phyloP scores from a whole-genome alignment of 2,329 filamentous ascomycete genomes.

The Ramularia endophylla region DNA sequence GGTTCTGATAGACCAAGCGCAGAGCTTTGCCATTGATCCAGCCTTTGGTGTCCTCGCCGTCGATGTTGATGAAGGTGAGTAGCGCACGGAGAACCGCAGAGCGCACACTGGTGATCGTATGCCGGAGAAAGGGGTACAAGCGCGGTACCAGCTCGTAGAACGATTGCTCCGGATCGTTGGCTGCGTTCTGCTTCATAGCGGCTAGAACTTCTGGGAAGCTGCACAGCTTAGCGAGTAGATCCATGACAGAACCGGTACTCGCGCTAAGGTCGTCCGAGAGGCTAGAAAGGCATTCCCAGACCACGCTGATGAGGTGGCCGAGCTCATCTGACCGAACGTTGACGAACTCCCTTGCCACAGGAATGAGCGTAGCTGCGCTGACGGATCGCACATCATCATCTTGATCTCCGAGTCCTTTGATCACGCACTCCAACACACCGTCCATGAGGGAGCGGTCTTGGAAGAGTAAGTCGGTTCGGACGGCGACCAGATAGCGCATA shows the following conservation, averaged over 20 bases:
- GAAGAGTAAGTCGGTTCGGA: constrained; percentile 85
- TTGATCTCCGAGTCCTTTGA: constrained; percentile 84
- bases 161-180: constrained; percentile 75
- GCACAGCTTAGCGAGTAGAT: constrained; percentile 90
- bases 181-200: constrained; percentile 87
- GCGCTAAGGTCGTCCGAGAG: constrained; percentile 96
- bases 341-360: constrained; percentile 93
- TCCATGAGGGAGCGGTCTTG: constrained; percentile 82
- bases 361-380: constrained; percentile 93
- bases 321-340: constrained; percentile 72
- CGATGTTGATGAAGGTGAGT: constrained; percentile 85
- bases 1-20: constrained; percentile 87
- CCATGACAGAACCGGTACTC: constrained; percentile 98
- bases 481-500: constrained; percentile 87
- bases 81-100: constrained; percentile 88
- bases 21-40: constrained; percentile 91
- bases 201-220: constrained; percentile 88
- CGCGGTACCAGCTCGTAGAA: constrained; percentile 90
- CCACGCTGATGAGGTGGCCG: constrained; percentile 79
- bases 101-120: constrained; percentile 94
- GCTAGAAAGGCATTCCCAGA: constrained; percentile 96
- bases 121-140: constrained; percentile 90
- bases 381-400: constrained; percentile 97
- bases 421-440: constrained; percentile 84
- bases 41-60: constrained; percentile 69